These are phyloP conservation scores for Aegilops longissima DNA, from an alignment of 176 grass and related monocot genomes.

Conservation along the genomic window DNA sequence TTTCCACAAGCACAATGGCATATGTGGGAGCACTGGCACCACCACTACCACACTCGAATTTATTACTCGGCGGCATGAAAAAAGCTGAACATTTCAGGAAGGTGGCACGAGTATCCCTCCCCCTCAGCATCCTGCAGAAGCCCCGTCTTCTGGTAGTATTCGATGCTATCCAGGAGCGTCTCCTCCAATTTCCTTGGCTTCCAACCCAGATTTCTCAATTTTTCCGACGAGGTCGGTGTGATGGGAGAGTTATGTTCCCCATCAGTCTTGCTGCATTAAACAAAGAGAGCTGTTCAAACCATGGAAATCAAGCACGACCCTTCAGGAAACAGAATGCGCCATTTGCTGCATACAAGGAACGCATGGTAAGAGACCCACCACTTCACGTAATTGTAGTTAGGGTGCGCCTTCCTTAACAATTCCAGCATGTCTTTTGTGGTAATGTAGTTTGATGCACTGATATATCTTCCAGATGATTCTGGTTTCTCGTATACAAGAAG, in stretches of 20 bases:
- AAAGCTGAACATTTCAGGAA: constrained; percentile 1
- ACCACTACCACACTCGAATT: background rate
- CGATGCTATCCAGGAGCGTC: constrained; percentile 38
- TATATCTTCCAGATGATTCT: constrained; percentile 33
- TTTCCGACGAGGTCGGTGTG: background rate
- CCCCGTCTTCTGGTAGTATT: constrained; percentile 31
- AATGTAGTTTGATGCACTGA: constrained; percentile 26
- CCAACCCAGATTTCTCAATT: constrained; percentile 51
- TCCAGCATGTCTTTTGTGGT: background rate
- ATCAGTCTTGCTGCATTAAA: constrained; percentile 23
- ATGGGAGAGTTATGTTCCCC: background rate
- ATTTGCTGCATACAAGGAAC: background rate
- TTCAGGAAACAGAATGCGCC: background rate
- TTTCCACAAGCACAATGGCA: background rate
- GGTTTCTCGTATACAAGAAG: constrained; percentile 34
- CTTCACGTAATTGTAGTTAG: constrained; percentile 38
- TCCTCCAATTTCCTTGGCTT: constrained; percentile 38
- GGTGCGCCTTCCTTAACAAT: constrained; percentile 41
- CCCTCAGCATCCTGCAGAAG: constrained; percentile 25
- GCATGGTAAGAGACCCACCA: constrained; percentile 14
- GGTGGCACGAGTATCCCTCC: background rate
- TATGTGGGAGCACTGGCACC: background rate
- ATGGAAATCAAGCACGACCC: background rate
- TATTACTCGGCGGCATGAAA: background rate
- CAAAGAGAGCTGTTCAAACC: background rate